phyloP scores from a whole-genome alignment of 169 alveolate genomes.

The Cryptosporidium sp. region DNA sequence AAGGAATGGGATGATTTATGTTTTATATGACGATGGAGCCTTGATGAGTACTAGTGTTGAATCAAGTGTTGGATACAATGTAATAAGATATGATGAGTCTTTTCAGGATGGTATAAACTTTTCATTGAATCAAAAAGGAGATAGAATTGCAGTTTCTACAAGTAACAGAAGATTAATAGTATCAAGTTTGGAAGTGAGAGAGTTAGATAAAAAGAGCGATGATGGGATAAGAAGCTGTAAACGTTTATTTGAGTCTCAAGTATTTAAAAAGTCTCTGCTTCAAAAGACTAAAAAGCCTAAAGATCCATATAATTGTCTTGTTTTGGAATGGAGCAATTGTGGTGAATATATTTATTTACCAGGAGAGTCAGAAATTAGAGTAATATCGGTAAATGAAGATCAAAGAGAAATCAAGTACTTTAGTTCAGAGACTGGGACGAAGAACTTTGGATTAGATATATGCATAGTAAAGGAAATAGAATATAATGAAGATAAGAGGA shows the following conservation, averaged over 20 bases:
- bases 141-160: conserved; percentile 54
- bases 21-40: conserved; percentile 67
- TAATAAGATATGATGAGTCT: conserved; percentile 44
- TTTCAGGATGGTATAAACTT: conserved; percentile 40
- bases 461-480: conserved; percentile 26
- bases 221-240: conserved; percentile 28
- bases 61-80: conserved; percentile 13
- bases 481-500: conserved; percentile 7
- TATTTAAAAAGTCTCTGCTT: conserved; percentile 43
- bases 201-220: background rate
- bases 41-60: conserved; percentile 14
- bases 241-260: conserved; percentile 3
- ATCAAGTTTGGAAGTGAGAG: background rate
- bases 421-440: background rate
- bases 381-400: background rate
- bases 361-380: conserved; percentile 45
- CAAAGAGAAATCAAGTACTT: conserved; percentile 1
- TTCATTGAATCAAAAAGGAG: conserved; percentile 34
- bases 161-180: conserved; percentile 28
- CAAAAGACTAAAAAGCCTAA: conserved; percentile 8
- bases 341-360: conserved; percentile 48
- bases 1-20: conserved; percentile 24
- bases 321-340: conserved; percentile 37
- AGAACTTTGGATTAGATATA: background rate
- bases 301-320: conserved; percentile 8